Conservation (phyloP, 768 basidiomycete genomes). For the Mycena capillaripes region DNA sequence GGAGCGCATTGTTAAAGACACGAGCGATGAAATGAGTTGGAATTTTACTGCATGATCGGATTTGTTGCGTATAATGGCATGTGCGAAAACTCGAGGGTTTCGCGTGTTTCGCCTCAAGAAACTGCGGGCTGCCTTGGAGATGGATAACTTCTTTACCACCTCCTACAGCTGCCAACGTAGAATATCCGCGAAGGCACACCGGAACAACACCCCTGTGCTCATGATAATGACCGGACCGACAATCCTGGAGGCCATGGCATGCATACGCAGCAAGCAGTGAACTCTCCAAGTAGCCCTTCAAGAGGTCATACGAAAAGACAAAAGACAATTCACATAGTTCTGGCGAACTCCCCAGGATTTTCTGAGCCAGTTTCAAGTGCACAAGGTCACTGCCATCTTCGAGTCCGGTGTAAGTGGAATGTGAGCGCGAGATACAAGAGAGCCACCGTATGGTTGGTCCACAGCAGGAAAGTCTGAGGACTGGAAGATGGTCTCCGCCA, state of each 20-base stretch:
- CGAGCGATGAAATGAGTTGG: neutral
- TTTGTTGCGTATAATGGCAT: neutral
- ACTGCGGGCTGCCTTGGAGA: neutral
- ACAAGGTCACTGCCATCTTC: neutral
- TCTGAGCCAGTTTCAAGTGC: neutral
- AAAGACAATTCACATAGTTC: neutral
- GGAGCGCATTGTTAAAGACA: neutral
- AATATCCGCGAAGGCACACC: neutral
- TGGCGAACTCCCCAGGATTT: neutral
- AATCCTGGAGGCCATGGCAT: neutral
- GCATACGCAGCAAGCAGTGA: neutral
- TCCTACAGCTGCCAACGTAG: constrained; percentile 9
- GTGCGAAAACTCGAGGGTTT: neutral
- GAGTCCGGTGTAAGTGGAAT: no score
- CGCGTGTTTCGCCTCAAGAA: neutral
- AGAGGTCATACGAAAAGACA: neutral
- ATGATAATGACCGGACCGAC: neutral
- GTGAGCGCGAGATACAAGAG: no score
- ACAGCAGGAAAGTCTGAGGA: neutral
- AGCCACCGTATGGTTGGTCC: neutral
- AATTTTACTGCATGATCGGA: neutral
- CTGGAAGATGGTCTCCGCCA: neutral
- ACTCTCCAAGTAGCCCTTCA: neutral
- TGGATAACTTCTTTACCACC: neutral
- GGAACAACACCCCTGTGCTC: neutral